A percentile compares a stretch with the other conserved stretches of the same genome.
Evolutionary conservation across 768 basidiomycete species (phyloP).

Genomic region (Rhodocollybia butyracea): DNA sequence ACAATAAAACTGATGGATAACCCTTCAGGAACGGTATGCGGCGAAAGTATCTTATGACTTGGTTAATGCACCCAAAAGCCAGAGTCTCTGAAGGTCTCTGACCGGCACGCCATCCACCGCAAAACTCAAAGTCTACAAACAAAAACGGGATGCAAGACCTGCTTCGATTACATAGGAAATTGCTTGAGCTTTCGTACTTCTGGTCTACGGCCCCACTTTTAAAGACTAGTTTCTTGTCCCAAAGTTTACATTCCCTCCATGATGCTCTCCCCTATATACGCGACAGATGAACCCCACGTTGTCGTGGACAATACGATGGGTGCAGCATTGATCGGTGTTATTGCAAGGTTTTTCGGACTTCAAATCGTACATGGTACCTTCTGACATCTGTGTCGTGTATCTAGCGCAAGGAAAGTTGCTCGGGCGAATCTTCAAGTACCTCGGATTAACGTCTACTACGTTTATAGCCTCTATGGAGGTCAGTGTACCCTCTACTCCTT

Average conservation of each 20-base stretch:
- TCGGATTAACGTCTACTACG: neutral
- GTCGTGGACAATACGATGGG: slow-evolving; percentile 43
- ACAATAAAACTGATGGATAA: neutral
- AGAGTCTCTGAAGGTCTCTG: neutral
- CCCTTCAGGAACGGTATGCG: neutral
- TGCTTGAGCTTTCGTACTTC: slow-evolving; percentile 5
- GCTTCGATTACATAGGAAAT: slow-evolving; percentile 9
- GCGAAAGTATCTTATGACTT: no score
- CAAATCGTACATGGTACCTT: no score
- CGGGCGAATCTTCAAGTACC: neutral
- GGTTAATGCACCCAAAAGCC: neutral
- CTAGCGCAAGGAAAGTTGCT: slow-evolving; percentile 36
- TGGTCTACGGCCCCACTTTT: neutral
- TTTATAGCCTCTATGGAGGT: slow-evolving; percentile 50
- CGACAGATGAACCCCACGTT: neutral
- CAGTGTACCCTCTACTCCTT: slow-evolving; percentile 7
- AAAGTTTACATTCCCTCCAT: neutral
- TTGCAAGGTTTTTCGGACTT: no score
- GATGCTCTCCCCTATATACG: neutral
- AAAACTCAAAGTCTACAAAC: neutral
- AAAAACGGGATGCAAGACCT: neutral
- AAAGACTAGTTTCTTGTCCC: neutral
- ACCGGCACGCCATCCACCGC: neutral
- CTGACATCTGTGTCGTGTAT: no score
- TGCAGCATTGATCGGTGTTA: slow-evolving; percentile 47